Evolutionary conservation across 306 rosid species (phyloP).

Genomic region (Abrus pulchellus): DNA sequence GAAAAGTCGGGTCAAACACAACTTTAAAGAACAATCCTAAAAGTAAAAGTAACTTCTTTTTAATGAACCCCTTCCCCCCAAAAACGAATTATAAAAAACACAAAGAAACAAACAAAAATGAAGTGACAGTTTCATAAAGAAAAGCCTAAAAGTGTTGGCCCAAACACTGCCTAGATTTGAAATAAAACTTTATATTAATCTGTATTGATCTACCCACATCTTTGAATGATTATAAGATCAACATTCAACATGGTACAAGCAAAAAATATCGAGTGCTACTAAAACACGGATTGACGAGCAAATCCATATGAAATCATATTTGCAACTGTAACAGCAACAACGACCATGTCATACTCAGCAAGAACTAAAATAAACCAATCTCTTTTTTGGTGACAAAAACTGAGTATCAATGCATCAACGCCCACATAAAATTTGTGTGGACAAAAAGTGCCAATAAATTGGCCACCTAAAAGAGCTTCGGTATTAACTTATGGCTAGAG

Average conservation of each 20-base stretch:
- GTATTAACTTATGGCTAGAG: conserved; percentile 32
- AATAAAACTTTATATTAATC: background rate
- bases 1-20: background rate
- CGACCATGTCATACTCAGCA: background rate
- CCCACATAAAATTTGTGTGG: background rate
- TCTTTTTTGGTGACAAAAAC: background rate
- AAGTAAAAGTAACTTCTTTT: background rate
- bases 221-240: conserved; percentile 1
- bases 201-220: background rate
- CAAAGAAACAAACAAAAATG: background rate
- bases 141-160: background rate
- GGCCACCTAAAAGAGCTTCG: conserved; percentile 2
- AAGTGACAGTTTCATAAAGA: background rate
- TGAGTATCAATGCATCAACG: conserved; percentile 20
- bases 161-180: background rate
- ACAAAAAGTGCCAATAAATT: background rate
- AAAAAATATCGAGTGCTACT: background rate
- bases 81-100: background rate
- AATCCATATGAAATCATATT: background rate
- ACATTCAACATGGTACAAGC: conserved; percentile 10
- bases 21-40: background rate
- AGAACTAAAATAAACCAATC: background rate
- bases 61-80: background rate
- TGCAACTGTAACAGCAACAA: conserved; percentile 4
- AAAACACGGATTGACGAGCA: background rate